Base-by-base conservation (phyloP, 108 stramenopile species). In the Chaetoceros tenuissimus region DNA sequence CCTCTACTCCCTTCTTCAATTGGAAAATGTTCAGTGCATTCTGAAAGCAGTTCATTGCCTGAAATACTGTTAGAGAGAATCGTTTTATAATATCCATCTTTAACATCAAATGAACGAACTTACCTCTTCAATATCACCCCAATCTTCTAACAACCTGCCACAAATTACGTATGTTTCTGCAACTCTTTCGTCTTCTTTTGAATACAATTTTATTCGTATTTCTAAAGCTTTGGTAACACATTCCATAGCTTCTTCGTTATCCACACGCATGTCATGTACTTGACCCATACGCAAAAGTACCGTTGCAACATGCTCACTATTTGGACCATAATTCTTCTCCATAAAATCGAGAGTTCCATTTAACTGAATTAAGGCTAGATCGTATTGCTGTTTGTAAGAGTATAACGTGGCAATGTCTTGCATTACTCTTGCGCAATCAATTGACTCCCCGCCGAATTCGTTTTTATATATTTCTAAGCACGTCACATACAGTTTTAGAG, bases 161-260 rank as follows among this genome's bases (percentile, higher is more conserved):
- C 71, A 24, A 50, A 67, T 69, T 25, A 71, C 53, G 50, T 67
- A 46, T 19, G 69, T 67, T 18, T 63, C 60, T 7, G 74, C 69
- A 8, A 75, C 74, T 57, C 57, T 44, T 16, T 55, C n/a, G 26
- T 53, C 48, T 7, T 30, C 46, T 26, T 44, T 62, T 10, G 69
- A 69, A 62, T 46, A 49, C 10, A 75, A 50, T 1, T 58, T 67
- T 0, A 60, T 63, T 54, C 74, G 46, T 1, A 67, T 75, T 1
- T 67, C 63, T 1, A 75, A 29, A 3, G 66, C 65, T 46, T 46
- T 67, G 24, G 67, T 71, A 1, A 75, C 61, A 10, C 59, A 67
- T 30, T 23, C 23, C 26, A 71, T 27, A 5, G 69, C 54, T 44
- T 67, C 69, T 13, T 71, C 69, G 49, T 58, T 56, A 1, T 75